These are phyloP conservation scores for Penicillium salamii DNA, from an alignment of 495 filamentous ascomycete genomes.

Conservation along the genomic window DNA sequence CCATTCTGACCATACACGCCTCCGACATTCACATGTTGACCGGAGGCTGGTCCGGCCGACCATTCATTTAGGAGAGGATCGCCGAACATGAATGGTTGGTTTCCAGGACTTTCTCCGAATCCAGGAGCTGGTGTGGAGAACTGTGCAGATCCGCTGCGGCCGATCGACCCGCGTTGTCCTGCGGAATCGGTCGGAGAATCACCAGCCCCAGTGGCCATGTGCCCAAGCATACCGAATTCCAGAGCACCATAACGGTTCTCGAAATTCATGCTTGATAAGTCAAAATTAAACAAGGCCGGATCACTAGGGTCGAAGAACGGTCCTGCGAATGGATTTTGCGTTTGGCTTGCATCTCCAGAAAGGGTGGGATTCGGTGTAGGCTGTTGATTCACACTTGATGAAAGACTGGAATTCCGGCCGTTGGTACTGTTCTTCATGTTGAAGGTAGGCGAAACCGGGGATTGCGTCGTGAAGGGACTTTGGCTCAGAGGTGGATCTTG, in stretches of 20 bases:
- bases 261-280: conserved; percentile 90
- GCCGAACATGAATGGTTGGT: conserved; percentile 48
- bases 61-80: conserved; percentile 49
- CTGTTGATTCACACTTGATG: conserved; percentile 35
- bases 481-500: conserved; percentile 40
- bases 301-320: conserved; percentile 84
- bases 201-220: conserved; percentile 84
- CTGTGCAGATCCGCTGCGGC: conserved; percentile 46
- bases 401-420: conserved; percentile 38
- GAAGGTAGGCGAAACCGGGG: conserved; percentile 68
- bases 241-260: conserved; percentile 91
- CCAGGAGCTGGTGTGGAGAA: conserved; percentile 42
- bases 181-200: conserved; percentile 69
- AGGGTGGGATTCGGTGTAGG: conserved; percentile 31
- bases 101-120: conserved; percentile 43
- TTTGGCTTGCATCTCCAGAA: conserved; percentile 29
- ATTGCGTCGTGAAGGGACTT: conserved; percentile 60
- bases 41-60: conserved; percentile 38
- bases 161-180: conserved; percentile 48
- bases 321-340: conserved; percentile 51
- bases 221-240: conserved; percentile 91
- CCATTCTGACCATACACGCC: conserved; percentile 43
- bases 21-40: conserved; percentile 41
- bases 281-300: conserved; percentile 88
- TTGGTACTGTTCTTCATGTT: conserved; percentile 42